A percentile compares a stretch with the other conserved stretches of the same genome.
These are phyloP conservation scores for Fusarium chaquense DNA, from an alignment of 2,329 filamentous ascomycete genomes.

Conservation along the genomic window DNA sequence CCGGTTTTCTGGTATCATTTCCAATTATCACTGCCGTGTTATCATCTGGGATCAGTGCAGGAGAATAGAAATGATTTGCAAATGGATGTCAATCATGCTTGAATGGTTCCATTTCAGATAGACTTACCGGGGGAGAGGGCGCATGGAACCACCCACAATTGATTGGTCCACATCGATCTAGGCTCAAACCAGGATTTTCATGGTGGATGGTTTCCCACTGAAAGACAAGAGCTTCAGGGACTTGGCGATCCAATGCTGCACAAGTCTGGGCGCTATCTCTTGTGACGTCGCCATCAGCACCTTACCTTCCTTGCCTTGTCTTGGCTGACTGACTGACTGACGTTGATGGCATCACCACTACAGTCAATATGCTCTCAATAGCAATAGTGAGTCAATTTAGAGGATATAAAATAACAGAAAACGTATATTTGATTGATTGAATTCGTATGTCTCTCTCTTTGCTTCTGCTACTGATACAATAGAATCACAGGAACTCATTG, in stretches of 20 bases:
- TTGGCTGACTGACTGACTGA: constrained; percentile 12
- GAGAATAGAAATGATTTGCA: constrained; percentile 12
- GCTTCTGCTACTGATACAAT: background rate
- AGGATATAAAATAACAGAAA: background rate
- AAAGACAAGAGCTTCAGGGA: constrained; percentile 34
- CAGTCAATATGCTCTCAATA: background rate
- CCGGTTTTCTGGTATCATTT: constrained; percentile 22
- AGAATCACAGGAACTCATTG: constrained; percentile 5
- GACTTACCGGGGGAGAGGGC: constrained; percentile 7
- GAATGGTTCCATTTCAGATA: constrained; percentile 24
- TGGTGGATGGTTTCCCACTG: constrained; percentile 19
- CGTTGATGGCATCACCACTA: constrained; percentile 17
- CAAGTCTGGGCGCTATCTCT: constrained; percentile 25
- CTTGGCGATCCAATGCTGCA: constrained; percentile 35
- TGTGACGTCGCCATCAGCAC: constrained; percentile 45
- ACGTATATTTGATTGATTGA: background rate
- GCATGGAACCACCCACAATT: background rate
- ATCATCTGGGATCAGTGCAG: constrained; percentile 20
- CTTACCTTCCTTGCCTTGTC: constrained; percentile 15
- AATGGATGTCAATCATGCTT: background rate
- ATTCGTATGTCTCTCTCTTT: constrained; percentile 6
- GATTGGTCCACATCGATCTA: constrained; percentile 34
- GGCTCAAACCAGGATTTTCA: constrained; percentile 36
- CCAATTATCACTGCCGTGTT: constrained; percentile 16
- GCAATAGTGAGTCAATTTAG: background rate